Conservation (phyloP, 2,329 filamentous ascomycete genomes). For the Colletotrichum acutatum region DNA sequence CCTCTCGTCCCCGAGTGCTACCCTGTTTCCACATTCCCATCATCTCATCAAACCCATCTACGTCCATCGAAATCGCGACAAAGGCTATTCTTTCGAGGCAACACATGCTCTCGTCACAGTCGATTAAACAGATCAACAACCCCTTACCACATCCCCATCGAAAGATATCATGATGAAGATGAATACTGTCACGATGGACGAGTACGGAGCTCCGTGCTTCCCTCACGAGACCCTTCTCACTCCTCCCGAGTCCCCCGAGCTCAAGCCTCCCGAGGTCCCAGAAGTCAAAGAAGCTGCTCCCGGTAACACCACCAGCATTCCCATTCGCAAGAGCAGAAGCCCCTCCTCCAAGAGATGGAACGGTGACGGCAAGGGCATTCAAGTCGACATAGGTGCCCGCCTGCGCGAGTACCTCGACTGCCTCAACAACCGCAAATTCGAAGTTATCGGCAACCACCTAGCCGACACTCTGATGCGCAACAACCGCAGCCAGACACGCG, state of each 20-base stretch:
- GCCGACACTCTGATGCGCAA: constrained; percentile 25
- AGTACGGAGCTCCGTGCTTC: constrained; percentile 31
- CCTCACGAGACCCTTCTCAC: constrained; percentile 23
- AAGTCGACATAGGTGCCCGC: constrained; percentile 28
- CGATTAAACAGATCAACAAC: background rate
- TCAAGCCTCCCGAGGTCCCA: background rate
- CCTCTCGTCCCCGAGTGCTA: background rate
- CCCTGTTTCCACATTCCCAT: background rate
- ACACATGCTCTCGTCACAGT: constrained; percentile 20
- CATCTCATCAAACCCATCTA: background rate
- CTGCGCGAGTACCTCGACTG: constrained; percentile 34
- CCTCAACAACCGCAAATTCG: constrained; percentile 26
- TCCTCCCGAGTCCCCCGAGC: background rate
- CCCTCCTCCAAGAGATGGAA: constrained; percentile 10
- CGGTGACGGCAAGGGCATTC: constrained; percentile 28
- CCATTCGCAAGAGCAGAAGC: constrained; percentile 12
- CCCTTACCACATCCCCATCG: background rate
- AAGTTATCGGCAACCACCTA: constrained; percentile 27
- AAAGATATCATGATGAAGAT: constrained; percentile 14
- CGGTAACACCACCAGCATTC: background rate
- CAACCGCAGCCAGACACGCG: constrained; percentile 19
- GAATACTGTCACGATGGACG: constrained; percentile 19
- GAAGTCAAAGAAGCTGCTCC: background rate
- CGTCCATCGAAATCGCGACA: background rate
- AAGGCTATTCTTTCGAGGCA: background rate